phyloP scores from a whole-genome alignment of 2,329 filamentous ascomycete species.

The Sporothrix sp. region DNA sequence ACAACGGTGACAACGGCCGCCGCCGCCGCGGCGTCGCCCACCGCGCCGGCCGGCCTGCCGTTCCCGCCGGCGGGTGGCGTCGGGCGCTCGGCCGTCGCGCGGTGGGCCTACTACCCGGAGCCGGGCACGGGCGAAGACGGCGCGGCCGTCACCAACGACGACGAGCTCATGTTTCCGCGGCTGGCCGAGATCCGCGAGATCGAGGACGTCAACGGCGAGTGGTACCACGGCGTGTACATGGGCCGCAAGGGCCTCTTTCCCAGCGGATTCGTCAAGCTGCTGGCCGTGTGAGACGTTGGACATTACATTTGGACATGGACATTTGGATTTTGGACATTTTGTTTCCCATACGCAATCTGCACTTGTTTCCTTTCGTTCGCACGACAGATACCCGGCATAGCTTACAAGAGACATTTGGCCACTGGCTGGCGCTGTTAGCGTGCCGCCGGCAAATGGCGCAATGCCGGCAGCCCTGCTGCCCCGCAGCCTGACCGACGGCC shows the following conservation, averaged over 20 bases:
- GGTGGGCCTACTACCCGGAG: conserved; percentile 71
- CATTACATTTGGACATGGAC: neutral
- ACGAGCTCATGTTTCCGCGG: conserved; percentile 77
- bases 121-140: conserved; percentile 44
- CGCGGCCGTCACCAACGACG: conserved; percentile 36
- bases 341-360: too few relatives aligned
- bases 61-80: conserved; percentile 71
- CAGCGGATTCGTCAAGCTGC: conserved; percentile 53
- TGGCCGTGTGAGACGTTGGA: neutral
- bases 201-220: conserved; percentile 82
- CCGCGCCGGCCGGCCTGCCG: conserved; percentile 21
- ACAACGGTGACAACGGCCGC: neutral
- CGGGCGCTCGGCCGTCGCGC: conserved; percentile 52
- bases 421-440: too few relatives aligned
- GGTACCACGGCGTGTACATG: conserved; percentile 81
- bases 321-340: neutral
- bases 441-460: too few relatives aligned
- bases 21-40: conserved; percentile 19
- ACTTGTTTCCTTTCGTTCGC: too few relatives aligned
- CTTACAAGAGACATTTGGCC: too few relatives aligned
- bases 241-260: conserved; percentile 73
- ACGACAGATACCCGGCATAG: neutral
- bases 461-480: conserved; percentile 7
- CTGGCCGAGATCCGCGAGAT: conserved; percentile 75
- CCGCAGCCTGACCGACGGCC: conserved; percentile 9